Evolutionary conservation across 2,329 filamentous ascomycete genomes (phyloP), one percentile per base, ranked within the genome.

Genomic region (Fusarium brachygibbosum): DNA sequence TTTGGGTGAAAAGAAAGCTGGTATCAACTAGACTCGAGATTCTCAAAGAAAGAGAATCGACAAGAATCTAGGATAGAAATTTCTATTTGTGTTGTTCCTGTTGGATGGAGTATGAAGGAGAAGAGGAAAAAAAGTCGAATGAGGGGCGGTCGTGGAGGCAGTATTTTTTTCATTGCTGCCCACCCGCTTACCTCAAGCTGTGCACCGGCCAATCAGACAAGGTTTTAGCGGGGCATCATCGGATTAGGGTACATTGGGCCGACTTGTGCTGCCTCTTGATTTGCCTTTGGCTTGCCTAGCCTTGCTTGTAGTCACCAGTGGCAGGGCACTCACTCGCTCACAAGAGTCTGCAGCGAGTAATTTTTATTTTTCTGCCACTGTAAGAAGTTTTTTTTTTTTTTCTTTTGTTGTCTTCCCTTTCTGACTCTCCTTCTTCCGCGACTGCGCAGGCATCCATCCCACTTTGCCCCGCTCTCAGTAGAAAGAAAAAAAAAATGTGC

Each of bases 1-100:
- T 52, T 53, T 54, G 41, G n/a, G 68, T 60, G 66, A 74, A 55
- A 76, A 72, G 49, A 73, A 76, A 71, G 42, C 57, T 72, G 63
- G 58, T 79, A 66, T 77, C 77, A 72, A 76, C 82, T 85, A 86
- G 83, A 86, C 79, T 80, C 80, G 77, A 77, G 76, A 79, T 81
- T 84, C 85, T 81, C 85, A 66, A 72, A 71, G 73, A 68, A 78
- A 79, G 79, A 82, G 81, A 82, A 80, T 76, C 72, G 73, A 77
- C 73, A 73, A 73, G 72, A 78, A 80, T 77, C 79, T 83, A 84
- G 76, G 80, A 84, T 73, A 70, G 69, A 76, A 70, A 48, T 78
- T 63, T 69, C 72, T 75, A 75, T 74, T 53, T 74, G 72, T 76
- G 71, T 74, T 64, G 61, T 74, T 53, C 64, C 67, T 66, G 74